phyloP scores from a whole-genome alignment of 2,329 filamentous ascomycete genomes.

The Botrytis tulipae region DNA sequence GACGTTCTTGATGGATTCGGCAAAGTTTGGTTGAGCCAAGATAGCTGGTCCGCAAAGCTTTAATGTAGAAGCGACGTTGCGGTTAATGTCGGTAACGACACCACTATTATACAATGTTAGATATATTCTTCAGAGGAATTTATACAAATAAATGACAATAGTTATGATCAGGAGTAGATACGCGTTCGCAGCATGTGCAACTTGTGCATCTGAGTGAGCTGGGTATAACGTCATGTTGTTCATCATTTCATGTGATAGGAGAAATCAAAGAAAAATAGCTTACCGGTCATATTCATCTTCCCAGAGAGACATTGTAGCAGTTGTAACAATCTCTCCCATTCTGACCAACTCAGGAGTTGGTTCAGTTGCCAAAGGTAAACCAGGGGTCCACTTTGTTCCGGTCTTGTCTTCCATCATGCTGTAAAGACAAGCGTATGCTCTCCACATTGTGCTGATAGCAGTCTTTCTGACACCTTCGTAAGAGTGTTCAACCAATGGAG shows the following conservation, averaged over 20 bases:
- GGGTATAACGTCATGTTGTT: constrained; percentile 88
- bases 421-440: constrained; percentile 89
- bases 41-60: constrained; percentile 88
- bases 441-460: constrained; percentile 87
- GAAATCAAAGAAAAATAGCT: constrained; percentile 45
- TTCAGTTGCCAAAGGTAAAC: constrained; percentile 77
- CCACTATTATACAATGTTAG: constrained; percentile 13
- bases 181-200: constrained; percentile 89
- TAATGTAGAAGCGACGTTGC: constrained; percentile 84
- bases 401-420: constrained; percentile 77
- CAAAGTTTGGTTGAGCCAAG: constrained; percentile 68
- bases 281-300: constrained; percentile 91
- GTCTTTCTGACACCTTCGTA: constrained; percentile 95
- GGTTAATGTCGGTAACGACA: constrained; percentile 89
- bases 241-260: constrained; percentile 62
- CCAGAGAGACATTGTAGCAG: constrained; percentile 82
- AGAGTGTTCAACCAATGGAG: constrained; percentile 79
- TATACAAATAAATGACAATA: constrained; percentile 23
- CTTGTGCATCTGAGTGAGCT: constrained; percentile 97
- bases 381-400: constrained; percentile 83
- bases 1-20: constrained; percentile 74
- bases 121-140: constrained; percentile 24
- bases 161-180: constrained; percentile 44
- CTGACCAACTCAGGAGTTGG: constrained; percentile 78
- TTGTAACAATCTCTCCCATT: constrained; percentile 82